Percentiles rank a stretch among this genome's conserved stretches.
These are phyloP conservation scores for Biscutella auriculata DNA, from an alignment of 441 rosid genomes.

Conservation along the genomic window DNA sequence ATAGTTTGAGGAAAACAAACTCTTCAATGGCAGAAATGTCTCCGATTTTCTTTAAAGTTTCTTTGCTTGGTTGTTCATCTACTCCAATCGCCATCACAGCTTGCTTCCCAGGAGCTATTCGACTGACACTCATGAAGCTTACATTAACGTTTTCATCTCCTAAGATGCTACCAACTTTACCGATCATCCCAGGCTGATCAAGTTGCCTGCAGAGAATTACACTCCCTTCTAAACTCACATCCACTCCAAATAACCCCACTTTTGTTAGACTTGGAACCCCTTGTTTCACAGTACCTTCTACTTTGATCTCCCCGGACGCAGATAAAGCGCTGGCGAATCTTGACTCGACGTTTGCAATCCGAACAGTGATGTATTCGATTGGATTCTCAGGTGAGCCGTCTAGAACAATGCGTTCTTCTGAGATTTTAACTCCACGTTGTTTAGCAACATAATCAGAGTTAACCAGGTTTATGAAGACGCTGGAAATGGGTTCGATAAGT, in stretches of 20 bases:
- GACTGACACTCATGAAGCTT: constrained; percentile 60
- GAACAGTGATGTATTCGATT: constrained; percentile 38
- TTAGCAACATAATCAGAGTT: constrained; percentile 55
- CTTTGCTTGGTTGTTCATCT: constrained; percentile 45
- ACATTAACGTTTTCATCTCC: constrained; percentile 47
- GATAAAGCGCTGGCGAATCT: constrained; percentile 52
- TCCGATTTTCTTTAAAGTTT: constrained; percentile 39
- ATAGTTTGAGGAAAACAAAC: constrained; percentile 50
- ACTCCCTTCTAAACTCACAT: constrained; percentile 59
- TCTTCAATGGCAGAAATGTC: constrained; percentile 45
- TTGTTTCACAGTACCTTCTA: constrained; percentile 49
- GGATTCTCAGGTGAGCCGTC: constrained; percentile 47
- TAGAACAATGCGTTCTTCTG: constrained; percentile 40
- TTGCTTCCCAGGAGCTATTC: constrained; percentile 32
- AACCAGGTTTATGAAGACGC: constrained; percentile 43
- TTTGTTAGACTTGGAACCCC: constrained; percentile 42
- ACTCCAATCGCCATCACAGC: constrained; percentile 68
- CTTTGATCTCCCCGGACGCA: constrained; percentile 31
- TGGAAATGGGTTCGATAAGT: constrained; percentile 46
- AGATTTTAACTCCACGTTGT: constrained; percentile 45
- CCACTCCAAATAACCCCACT: constrained; percentile 46
- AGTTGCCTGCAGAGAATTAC: constrained; percentile 48
- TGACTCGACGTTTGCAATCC: constrained; percentile 44
- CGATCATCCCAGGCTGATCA: constrained; percentile 71
- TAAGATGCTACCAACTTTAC: constrained; percentile 47